Percentiles rank a stretch among this genome's conserved stretches.
Conservation (phyloP, 2,329 filamentous ascomycete genomes). For the Calonectria fujianensis region DNA sequence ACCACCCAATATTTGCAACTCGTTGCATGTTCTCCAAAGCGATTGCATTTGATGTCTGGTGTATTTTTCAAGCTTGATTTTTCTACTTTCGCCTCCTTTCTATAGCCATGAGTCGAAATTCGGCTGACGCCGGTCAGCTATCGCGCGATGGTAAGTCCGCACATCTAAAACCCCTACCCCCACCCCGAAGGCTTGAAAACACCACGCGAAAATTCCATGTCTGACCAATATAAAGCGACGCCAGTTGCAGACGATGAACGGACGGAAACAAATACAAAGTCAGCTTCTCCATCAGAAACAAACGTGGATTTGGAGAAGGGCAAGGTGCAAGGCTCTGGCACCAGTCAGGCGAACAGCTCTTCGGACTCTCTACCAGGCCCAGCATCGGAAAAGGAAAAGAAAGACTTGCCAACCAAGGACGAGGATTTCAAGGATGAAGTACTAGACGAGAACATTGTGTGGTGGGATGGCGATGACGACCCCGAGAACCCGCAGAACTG, state of each 20-base stretch:
- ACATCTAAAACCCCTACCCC: not conserved
- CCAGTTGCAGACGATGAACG: conserved; percentile 3
- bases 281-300: not conserved
- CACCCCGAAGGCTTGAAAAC: too few species aligned
- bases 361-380: not conserved
- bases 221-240: conserved; percentile 17
- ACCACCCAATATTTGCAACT: not conserved
- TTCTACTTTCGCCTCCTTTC: not conserved
- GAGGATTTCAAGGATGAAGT: not conserved
- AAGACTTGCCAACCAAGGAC: not conserved
- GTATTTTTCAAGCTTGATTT: conserved; percentile 21
- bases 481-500: conserved; percentile 80
- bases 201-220: not conserved
- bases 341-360: not conserved
- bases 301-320: conserved; percentile 19
- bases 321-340: not conserved
- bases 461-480: conserved; percentile 76
- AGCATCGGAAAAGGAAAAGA: conserved; percentile 1
- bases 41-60: conserved; percentile 34
- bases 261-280: not conserved
- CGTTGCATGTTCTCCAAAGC: not conserved
- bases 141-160: conserved; percentile 17
- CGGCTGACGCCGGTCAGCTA: not conserved
- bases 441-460: conserved; percentile 62
- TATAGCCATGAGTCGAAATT: not conserved